Evolutionary conservation across 179 eudicot genomes (phyloP), one percentile per base, ranked within the genome.

Genomic region (Heliamphora pulchella): DNA sequence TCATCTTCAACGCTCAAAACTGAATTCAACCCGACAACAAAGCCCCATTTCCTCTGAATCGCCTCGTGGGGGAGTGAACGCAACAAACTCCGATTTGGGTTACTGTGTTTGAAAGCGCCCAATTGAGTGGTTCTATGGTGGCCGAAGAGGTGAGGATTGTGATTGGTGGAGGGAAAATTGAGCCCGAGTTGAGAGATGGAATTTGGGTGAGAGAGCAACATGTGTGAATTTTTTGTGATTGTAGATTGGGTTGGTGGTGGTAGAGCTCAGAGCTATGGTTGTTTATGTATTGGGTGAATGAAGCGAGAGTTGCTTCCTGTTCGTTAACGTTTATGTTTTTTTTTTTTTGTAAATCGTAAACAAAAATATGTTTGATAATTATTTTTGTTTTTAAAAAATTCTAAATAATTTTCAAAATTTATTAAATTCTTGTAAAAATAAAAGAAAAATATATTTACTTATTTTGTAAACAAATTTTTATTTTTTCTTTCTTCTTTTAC

Each of bases 1-100:
- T 83, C 74, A 64, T 83, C 76, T 59, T 84, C 90, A 9, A 86
- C 88, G 61, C 82, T 86, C 82, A 90, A 73, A 72, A 86, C 91
- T 73, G 97, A 87, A 80, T 86, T 83, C 72, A 82, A 41, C 55
- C 75, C 84, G 53, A 67, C 53, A 84, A 78, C 31, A 8, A 22
- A 46, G 15, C 44, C 4, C 67, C 81, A 78, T 59, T 84, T 85
- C 46, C 76, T 85, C 59, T 76, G 31, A 17, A 71, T 46, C 3
- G 58, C 61, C 73, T 72, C 47, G 59, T 64, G 8, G 68, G 82
- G 50, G 79, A 88, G 85, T 66, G 51, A 77, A 3, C n/a, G 77
- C 53, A 0, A 48, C 59, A 72, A 7, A 22, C 75, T 81, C 67
- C 69, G 83, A 41, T 76, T 81, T 51, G 44, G 80, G 59, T 31